These are phyloP conservation scores for Boletus pseudopeckii DNA, from an alignment of 768 basidiomycete species.

Conservation along the genomic window DNA sequence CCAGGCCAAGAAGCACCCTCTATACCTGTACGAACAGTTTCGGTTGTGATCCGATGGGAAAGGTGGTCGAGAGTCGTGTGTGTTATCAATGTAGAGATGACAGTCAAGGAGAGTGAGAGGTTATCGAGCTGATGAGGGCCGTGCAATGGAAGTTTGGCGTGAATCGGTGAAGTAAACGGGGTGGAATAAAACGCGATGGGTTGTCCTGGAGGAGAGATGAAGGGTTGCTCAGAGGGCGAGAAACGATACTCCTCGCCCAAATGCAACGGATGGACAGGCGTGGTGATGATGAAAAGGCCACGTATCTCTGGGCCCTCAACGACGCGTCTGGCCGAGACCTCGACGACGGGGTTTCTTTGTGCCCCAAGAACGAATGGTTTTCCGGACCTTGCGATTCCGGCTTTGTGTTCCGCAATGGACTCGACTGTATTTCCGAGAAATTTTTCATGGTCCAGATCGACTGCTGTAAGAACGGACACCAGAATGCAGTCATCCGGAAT, in stretches of 20 bases:
- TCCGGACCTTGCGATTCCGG: constrained; percentile 66
- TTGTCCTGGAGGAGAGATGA: constrained; percentile 37
- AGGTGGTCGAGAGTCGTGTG: constrained; percentile 25
- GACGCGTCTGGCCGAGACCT: constrained; percentile 39
- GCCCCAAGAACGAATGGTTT: constrained; percentile 63
- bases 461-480: constrained; percentile 77
- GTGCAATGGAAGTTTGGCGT: constrained; percentile 57
- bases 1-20: constrained; percentile 70
- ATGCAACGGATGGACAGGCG: constrained; percentile 33
- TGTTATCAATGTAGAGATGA: constrained; percentile 55
- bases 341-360: constrained; percentile 54
- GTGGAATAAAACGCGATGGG: constrained; percentile 43
- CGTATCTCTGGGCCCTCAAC: constrained; percentile 37
- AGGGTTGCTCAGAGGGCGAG: constrained; percentile 30
- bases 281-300: constrained; percentile 39
- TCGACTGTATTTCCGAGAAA: constrained; percentile 78
- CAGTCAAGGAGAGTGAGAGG: constrained; percentile 61
- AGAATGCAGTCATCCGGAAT: constrained; percentile 67
- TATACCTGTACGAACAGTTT: constrained; percentile 57
- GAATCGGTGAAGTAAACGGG: constrained; percentile 44
- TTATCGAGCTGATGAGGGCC: constrained; percentile 88
- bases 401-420: constrained; percentile 80
- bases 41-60: constrained; percentile 40
- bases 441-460: constrained; percentile 91
- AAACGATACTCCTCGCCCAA: constrained; percentile 36